Conservation (phyloP, 1,284 basidiomycete genomes). For the Clitocybe nebularis region DNA sequence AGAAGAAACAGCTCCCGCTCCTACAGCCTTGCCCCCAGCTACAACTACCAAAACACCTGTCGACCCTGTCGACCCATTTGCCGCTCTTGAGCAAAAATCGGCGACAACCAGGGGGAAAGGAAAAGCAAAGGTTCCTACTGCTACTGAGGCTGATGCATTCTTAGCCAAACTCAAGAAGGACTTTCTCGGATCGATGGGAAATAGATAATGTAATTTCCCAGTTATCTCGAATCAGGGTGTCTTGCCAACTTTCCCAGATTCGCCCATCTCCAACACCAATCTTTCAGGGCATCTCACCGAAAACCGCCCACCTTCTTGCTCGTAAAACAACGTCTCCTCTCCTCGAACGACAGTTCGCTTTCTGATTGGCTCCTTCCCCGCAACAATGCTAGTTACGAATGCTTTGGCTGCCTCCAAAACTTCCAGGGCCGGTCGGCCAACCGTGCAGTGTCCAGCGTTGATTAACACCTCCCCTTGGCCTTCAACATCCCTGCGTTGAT, state of each 20-base stretch:
- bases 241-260: no score
- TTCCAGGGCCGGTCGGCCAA: slow-evolving; percentile 37
- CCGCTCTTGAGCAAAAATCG: slow-evolving; percentile 41
- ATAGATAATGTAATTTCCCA: slow-evolving; percentile 1
- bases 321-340: slow-evolving; percentile 39
- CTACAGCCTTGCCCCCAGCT: slow-evolving; percentile 3
- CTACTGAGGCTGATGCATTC: slow-evolving; percentile 55
- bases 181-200: slow-evolving; percentile 27
- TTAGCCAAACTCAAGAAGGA: slow-evolving; percentile 56
- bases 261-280: slow-evolving; percentile 35
- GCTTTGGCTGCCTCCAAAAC: slow-evolving; percentile 35
- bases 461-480: slow-evolving; percentile 30
- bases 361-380: slow-evolving; percentile 35
- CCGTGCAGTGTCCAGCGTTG: slow-evolving; percentile 47
- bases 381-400: slow-evolving; percentile 46
- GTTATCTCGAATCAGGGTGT: no score
- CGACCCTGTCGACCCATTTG: slow-evolving; percentile 41
- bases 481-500: slow-evolving; percentile 6
- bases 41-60: not conserved
- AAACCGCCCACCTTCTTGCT: slow-evolving; percentile 38
- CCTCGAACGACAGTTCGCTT: slow-evolving; percentile 31
- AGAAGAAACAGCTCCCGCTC: slow-evolving; percentile 10
- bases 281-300: slow-evolving; percentile 47
- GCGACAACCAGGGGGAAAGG: slow-evolving; percentile 19
- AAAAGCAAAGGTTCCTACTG: slow-evolving; percentile 19